Base-by-base conservation (phyloP, 306 rosid genomes). In the Inga laurina region DNA sequence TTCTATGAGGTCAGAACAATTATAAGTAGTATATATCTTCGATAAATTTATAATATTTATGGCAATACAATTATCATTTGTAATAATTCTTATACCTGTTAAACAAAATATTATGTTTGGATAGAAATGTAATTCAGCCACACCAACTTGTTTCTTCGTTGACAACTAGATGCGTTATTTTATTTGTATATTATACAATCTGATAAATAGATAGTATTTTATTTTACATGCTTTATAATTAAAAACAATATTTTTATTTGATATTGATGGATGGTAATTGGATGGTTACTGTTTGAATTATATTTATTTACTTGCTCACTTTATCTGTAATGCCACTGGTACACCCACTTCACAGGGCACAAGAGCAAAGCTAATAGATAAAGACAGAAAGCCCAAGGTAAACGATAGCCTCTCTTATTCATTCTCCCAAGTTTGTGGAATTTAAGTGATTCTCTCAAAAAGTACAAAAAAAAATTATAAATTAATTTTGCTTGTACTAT, bases 1-100 rank as follows among this genome's bases (percentile, higher is more conserved):
- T 76, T 76, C 37, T 59, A 57, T 16, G 37, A 76, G 70, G 54
- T 57, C 71, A 76, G 18, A 30, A 59, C 65, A 8, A 59, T n/a
- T 0, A 37, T 37, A 5, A 37, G 41, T 37, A n/a, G 32, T 22
- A 3, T 8, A 57, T 57, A 57, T 57, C 8, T 22, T 57, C 4
- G 65, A n/a, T 3, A 57, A 57, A 56, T 56, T 19, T 56, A 56
- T 56, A 56, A 21, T 21, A 8, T 56, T 21, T 6, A 21, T 56
- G 62, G 22, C 11, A 56, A 56, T 7, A 56, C 8, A 21, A 7
- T 21, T 8, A 56, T 56, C 0, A 7, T 7, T 21, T 56, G 21
- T 52, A 52, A 52, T 52, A 19, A 45, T 13, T 14, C 18, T 13
- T 48, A 10, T 10, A 0, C 51, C 51, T 12, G 15, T 46, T 3